phyloP scores from a whole-genome alignment of 2,329 filamentous ascomycete genomes.

The Apiospora sp. region DNA sequence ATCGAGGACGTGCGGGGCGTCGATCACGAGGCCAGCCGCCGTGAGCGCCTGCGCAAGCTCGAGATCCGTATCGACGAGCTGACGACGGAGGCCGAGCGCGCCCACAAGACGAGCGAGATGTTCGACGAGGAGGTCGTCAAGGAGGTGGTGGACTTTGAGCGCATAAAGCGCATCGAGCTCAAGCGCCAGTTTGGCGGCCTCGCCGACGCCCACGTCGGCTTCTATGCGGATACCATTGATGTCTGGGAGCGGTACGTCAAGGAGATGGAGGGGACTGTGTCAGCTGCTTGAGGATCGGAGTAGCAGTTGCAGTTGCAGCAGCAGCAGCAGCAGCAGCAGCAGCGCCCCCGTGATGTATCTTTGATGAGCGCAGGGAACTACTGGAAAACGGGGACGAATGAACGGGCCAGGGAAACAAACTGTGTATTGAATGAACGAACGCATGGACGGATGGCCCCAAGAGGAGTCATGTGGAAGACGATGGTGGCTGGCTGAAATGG shows the following conservation, averaged over 20 bases:
- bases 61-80: slow-evolving; percentile 93
- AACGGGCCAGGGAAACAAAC: not conserved
- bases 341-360: not conserved
- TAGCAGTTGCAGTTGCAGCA: not conserved
- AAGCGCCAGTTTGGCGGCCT: slow-evolving; percentile 84
- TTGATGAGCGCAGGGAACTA: not conserved
- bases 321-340: not conserved
- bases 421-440: not conserved
- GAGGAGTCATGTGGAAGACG: not conserved
- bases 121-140: slow-evolving; percentile 97
- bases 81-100: slow-evolving; percentile 86
- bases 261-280: slow-evolving; percentile 77
- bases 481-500: slow-evolving; percentile 12
- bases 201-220: slow-evolving; percentile 84
- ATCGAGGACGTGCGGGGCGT: slow-evolving; percentile 97
- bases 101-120: slow-evolving; percentile 85
- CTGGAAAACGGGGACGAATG: not conserved
- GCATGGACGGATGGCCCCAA: not conserved
- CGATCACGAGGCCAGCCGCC: slow-evolving; percentile 90
- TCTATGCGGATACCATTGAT: slow-evolving; percentile 80
- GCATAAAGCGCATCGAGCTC: slow-evolving; percentile 95
- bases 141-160: slow-evolving; percentile 92
- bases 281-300: not conserved
- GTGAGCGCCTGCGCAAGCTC: slow-evolving; percentile 87
- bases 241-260: slow-evolving; percentile 91